Conservation (phyloP, 2,329 filamentous ascomycete genomes). For the Ceratocystis variospora region DNA sequence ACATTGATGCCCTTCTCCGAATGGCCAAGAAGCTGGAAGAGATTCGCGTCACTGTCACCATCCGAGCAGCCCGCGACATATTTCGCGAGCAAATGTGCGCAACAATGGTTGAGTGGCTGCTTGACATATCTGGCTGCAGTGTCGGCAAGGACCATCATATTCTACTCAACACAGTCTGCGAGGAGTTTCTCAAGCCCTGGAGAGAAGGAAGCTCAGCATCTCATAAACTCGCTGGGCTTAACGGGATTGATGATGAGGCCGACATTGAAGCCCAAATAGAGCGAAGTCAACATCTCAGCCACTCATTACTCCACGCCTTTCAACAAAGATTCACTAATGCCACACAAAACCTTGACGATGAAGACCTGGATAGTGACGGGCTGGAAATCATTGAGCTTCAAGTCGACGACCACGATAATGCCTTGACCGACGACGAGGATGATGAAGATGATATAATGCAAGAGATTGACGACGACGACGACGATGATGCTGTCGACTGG, state of each 20-base stretch:
- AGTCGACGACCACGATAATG: slow-evolving; percentile 25
- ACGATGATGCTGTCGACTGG: slow-evolving; percentile 45
- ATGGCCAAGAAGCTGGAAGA: slow-evolving; percentile 83
- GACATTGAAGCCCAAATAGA: slow-evolving; percentile 39
- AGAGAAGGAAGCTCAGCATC: slow-evolving; percentile 68
- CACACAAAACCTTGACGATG: slow-evolving; percentile 24
- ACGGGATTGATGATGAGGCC: slow-evolving; percentile 72
- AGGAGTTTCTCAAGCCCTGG: slow-evolving; percentile 84
- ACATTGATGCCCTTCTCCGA: slow-evolving; percentile 57
- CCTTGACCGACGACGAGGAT: slow-evolving; percentile 1
- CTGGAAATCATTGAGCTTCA: slow-evolving; percentile 27
- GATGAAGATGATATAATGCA: slow-evolving; percentile 14
- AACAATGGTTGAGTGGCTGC: slow-evolving; percentile 92
- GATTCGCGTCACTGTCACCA: slow-evolving; percentile 90
- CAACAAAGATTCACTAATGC: slow-evolving; percentile 20
- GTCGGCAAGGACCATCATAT: slow-evolving; percentile 69
- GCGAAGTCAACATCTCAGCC: slow-evolving; percentile 27
- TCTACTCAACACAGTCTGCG: slow-evolving; percentile 68
- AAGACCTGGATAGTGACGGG: slow-evolving; percentile 36
- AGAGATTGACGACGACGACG: slow-evolving; percentile 33
- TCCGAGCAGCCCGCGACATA: slow-evolving; percentile 82
- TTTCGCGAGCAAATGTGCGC: slow-evolving; percentile 98
- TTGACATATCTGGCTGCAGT: slow-evolving; percentile 79
- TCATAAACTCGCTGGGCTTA: slow-evolving; percentile 62
- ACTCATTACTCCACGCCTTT: slow-evolving; percentile 27